Base-by-base conservation (phyloP, 768 basidiomycete species). In the Lactarius deliciosus region DNA sequence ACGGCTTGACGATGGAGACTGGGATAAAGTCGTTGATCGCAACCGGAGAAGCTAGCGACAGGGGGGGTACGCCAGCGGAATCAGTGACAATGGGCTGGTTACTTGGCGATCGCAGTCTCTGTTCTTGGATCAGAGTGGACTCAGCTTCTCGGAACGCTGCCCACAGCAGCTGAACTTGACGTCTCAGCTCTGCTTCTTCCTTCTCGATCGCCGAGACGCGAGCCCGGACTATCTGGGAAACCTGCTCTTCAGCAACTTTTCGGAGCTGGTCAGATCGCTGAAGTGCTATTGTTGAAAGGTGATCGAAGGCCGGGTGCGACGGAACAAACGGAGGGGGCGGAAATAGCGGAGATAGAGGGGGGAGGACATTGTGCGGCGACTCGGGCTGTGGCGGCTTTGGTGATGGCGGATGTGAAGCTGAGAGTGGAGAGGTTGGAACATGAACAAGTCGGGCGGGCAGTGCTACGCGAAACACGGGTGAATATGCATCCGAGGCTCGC, bases 241-340 rank as follows among this genome's bases (percentile, higher is more conserved):
- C 80, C 64, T 86, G 79, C 55, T 82, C 82, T 74, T 92, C 88
- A 16, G 87, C 87, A 58, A 78, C 75, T 34, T 79, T 75, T 66
- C 90, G 83, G 59, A 85, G 74, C 60, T 76, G 79, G 47, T 85
- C 77, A 0, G 89, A 90, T 70, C 82, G 77, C 40, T 80, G 75
- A 30, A 77, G 73, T 16, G 91, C 91, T 58, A 86, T 72, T 28
- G 81, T 78, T 18, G 87, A 81, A 38, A 93, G 79, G 74, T 90
- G 86, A 53, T 79, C 68, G 72, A 92, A 93, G 50, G 86, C 83
- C 8, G 86, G 85, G 70, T 93, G 89, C 20, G 87, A 85, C 8
- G 91, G 87, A 0, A 88, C 84, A 75, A 90, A 92, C 20, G 91
- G 91, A 25, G 88, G 85, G 20, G 90, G 90, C 32, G 86, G 85